Conservation (phyloP, 1,139 yeast species). For the Sugiyamaella novakii region DNA sequence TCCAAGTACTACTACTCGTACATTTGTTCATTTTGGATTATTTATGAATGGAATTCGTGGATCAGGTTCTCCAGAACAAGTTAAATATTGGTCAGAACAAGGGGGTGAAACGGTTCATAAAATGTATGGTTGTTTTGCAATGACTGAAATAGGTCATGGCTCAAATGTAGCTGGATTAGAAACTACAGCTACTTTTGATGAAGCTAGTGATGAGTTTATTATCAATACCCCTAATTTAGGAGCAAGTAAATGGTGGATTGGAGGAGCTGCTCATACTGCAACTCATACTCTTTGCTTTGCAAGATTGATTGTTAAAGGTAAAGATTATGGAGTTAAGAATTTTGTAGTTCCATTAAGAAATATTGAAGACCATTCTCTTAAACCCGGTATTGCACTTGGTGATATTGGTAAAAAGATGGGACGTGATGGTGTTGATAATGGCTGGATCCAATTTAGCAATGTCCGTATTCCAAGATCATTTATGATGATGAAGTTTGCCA, state of each 20-base stretch:
- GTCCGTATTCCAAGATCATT: conserved; percentile 82
- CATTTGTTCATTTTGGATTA: conserved; percentile 72
- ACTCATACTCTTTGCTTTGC: conserved; percentile 84
- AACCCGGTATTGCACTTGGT: conserved; percentile 81
- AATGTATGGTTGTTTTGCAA: conserved; percentile 87
- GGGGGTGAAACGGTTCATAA: conserved; percentile 68
- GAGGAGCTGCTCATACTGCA: conserved; percentile 95
- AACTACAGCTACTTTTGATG: conserved; percentile 84
- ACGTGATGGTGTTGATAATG: conserved; percentile 74
- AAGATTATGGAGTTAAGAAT: conserved; percentile 88
- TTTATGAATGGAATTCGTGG: conserved; percentile 71
- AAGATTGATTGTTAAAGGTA: conserved; percentile 73
- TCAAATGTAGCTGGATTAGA: conserved; percentile 91
- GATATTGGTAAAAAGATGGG: conserved; percentile 97
- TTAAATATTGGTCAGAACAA: conserved; percentile 69
- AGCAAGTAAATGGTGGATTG: conserved; percentile 93
- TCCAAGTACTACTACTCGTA: conserved; percentile 64
- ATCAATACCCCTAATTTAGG: conserved; percentile 74
- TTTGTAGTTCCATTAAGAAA: conserved; percentile 90
- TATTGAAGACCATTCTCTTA: conserved; percentile 59
- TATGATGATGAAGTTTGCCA: conserved; percentile 80
- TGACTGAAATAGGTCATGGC: conserved; percentile 95
- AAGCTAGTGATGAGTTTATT: conserved; percentile 62
- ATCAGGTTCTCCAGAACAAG: conserved; percentile 64
- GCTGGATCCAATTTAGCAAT: conserved; percentile 87